A percentile compares a stretch with the other conserved stretches of the same genome.
Conservation (phyloP, 345 rosid species). For the Brassica napus region DNA sequence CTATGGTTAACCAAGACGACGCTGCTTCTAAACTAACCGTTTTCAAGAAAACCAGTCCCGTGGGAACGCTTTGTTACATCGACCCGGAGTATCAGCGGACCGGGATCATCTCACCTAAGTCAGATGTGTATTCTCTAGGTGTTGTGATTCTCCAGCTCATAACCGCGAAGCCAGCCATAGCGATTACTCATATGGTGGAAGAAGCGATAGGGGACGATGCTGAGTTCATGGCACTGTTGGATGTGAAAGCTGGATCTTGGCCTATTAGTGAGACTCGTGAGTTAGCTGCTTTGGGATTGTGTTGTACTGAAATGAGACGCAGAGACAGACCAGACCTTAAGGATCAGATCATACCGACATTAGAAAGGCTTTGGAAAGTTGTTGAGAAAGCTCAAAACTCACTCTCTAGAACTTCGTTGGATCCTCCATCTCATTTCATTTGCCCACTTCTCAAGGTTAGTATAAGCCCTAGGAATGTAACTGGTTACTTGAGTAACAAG, state of each 20-base stretch:
- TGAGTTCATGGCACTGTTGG: constrained; percentile 51
- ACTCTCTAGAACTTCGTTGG: constrained; percentile 25
- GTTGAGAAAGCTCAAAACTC: constrained; percentile 45
- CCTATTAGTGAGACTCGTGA: constrained; percentile 70
- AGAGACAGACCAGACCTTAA: not conserved
- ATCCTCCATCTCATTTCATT: constrained; percentile 68
- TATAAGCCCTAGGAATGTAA: not conserved
- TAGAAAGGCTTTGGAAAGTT: constrained; percentile 59
- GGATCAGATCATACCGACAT: constrained; percentile 59
- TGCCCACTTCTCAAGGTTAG: constrained; percentile 83
- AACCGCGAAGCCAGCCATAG: constrained; percentile 79
- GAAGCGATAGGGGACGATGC: constrained; percentile 55
- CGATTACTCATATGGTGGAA: constrained; percentile 64
- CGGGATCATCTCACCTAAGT: constrained; percentile 67
- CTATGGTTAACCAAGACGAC: constrained; percentile 55
- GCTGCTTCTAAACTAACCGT: constrained; percentile 40
- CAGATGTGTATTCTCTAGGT: constrained; percentile 85
- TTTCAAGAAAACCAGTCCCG: constrained; percentile 64
- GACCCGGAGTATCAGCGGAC: constrained; percentile 95
- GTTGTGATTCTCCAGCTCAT: constrained; percentile 74
- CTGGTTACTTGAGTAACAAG: constrained; percentile 2
- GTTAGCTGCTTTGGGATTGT: constrained; percentile 64
- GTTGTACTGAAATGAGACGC: constrained; percentile 61
- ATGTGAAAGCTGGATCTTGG: constrained; percentile 75
- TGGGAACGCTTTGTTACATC: constrained; percentile 81